These are phyloP conservation scores for Skeletonema menzelii DNA, from an alignment of 108 stramenopile genomes.

Conservation along the genomic window DNA sequence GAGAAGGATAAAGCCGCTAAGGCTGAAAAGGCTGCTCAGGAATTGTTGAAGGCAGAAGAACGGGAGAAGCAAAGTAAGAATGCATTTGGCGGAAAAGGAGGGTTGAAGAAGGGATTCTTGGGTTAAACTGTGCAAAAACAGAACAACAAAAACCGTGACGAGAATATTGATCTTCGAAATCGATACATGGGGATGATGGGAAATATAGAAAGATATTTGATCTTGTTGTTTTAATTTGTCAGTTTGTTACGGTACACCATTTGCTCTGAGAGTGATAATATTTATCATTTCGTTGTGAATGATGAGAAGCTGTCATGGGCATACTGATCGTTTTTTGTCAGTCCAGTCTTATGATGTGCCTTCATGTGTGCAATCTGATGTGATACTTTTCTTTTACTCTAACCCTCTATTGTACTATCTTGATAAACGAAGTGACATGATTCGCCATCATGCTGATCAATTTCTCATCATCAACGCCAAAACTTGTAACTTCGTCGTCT, in stretches of 20 bases:
- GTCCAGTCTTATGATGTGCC: background rate
- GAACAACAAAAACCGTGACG: background rate
- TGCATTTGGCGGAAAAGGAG: conserved; percentile 57
- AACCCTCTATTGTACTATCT: conserved; percentile 49
- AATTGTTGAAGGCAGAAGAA: conserved; percentile 78
- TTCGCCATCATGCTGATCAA: conserved; percentile 51
- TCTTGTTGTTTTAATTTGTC: background rate
- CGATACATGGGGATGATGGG: background rate
- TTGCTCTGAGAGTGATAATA: background rate
- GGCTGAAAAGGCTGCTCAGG: conserved; percentile 45
- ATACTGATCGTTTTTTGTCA: background rate
- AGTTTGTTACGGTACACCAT: background rate
- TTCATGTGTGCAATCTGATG: background rate
- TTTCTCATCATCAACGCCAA: conserved; percentile 56
- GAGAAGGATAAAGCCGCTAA: conserved; percentile 25
- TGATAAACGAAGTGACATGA: conserved; percentile 61
- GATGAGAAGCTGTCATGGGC: background rate
- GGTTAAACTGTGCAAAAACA: conserved; percentile 11
- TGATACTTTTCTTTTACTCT: background rate
- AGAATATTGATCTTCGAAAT: background rate
- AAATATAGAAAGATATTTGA: background rate
- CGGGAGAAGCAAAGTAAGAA: conserved; percentile 74
- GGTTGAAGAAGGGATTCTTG: conserved; percentile 84
- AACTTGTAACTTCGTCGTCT: conserved; percentile 31
- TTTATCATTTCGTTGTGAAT: background rate